Evolutionary conservation across 2,329 filamentous ascomycete genomes (phyloP), one percentile per base, ranked within the genome.

Genomic region (Alternaria panax): DNA sequence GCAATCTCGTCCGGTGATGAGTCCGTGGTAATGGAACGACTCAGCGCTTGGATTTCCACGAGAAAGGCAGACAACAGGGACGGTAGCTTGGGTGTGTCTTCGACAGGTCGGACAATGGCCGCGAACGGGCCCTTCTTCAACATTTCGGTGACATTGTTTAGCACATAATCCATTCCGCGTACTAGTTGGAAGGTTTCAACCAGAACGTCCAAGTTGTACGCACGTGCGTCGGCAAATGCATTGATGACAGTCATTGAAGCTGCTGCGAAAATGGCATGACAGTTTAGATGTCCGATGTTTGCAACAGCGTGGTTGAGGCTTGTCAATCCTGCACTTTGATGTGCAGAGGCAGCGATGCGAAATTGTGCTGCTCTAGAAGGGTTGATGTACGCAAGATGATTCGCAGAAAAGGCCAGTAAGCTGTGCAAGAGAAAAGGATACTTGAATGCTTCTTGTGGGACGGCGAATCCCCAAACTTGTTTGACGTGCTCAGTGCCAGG

Each of bases 371-470:
- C 57, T 24, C 45, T 57, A 12, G 64, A 62, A 5, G 71, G 68
- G 16, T 74, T 65, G 22, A 75, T 57, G 47, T 76, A 66, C 4
- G 71, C 73, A 22, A 77, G 69, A 51, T 79, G 74, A 11, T 74
- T 66, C 4, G 78, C 75, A 1, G 79, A 74, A 36, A 77, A 75
- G 1, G 78, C 77, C 11, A 80, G 60, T 4, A 81, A 70, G 7
- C 74, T 73, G 55, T 80, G 76, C 57, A 81, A 69, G 0, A 81
- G 67, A 45, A 79, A 80, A 1, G 60, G 60, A 50, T 76, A 66
- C 12, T 70, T 64, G 42, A 73, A 69, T 3, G 74, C 78, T 51
- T 80, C 67, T 45, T 73, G 64, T 3, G 78, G 76, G 11, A 79
- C 69, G 2, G 67, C 62, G 38, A 72, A 67, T 34, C 70, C 68